Base-by-base conservation (phyloP, 352 stramenopile genomes). In the Blastocystis sp. region DNA sequence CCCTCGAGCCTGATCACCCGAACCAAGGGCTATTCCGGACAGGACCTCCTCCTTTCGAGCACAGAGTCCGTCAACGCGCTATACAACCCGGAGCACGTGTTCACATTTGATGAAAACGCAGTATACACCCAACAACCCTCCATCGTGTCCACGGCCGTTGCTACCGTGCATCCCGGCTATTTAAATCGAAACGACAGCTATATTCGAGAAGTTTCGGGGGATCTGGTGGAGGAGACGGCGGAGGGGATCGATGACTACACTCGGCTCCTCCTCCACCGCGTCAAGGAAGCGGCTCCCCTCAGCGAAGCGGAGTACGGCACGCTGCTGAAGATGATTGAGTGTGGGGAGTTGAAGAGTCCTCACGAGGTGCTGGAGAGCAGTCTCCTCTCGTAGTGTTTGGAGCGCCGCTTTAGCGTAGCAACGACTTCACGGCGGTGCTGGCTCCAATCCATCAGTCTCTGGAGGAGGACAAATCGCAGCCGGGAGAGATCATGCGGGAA, bases 301-400 rank as follows among this genome's bases (percentile, higher is more conserved):
- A 84, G 74, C 28, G 74, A 84, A 28, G 74, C 66, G 38, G 74
- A 84, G 38, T 84, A 70, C 41, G 74, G 74, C 40, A 66, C 21
- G 38, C 61, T 84, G 4, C 28, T 84, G 1, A 84, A 38, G 45
- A 28, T 56, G 21, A 84, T 84, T 84, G 74, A 84, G 48, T 84
- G 74, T 23, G 74, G 74, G 2, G 56, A 84, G 23, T 52, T 84
- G 7, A 10, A 40, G 9, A 62, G 66, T 84, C 53, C 69, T 23
- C 52, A 43, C 48, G 53, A 84, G 19, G 14, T 84, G n/a, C 11
- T 84, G 4, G 74, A 84, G 45, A 41, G 19, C 21, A 5, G 5
- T 19, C 56, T 84, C 40, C 7, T 28, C 45, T 67, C 56, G 74
- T 84, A 69, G 0, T 19, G 11, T 9, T n/a, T 52, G 56, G 17